Conservation (phyloP, 192 early-diverging fungal species). For the Coemansia sp. region DNA sequence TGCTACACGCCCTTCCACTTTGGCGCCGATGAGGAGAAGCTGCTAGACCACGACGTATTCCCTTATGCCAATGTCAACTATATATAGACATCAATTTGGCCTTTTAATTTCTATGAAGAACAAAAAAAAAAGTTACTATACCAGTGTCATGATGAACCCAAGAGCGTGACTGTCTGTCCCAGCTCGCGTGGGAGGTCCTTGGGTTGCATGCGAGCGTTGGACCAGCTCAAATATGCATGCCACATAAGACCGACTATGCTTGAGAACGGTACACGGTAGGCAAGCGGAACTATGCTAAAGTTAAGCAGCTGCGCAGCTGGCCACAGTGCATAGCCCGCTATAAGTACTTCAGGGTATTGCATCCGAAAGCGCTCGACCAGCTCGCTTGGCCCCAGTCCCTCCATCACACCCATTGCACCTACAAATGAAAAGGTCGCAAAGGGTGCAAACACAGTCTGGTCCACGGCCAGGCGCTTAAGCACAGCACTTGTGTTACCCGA, state of each 20-base stretch:
- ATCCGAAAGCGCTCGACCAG: slow-evolving; percentile 17
- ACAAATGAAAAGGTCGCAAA: slow-evolving; percentile 32
- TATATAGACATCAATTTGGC: slow-evolving; percentile 8
- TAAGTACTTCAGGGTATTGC: slow-evolving; percentile 13
- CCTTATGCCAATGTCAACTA: slow-evolving; percentile 54
- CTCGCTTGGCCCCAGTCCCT: slow-evolving; percentile 20
- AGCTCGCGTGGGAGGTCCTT: not conserved
- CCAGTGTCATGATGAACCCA: not conserved
- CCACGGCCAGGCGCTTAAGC: slow-evolving; percentile 33
- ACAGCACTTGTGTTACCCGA: not conserved
- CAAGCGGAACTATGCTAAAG: slow-evolving; percentile 67
- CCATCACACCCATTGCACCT: slow-evolving; percentile 33
- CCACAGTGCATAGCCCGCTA: slow-evolving; percentile 57
- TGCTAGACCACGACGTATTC: slow-evolving; percentile 57
- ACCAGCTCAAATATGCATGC: slow-evolving; percentile 71
- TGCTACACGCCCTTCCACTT: slow-evolving; percentile 76
- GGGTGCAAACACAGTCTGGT: slow-evolving; percentile 36
- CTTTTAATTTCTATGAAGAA: not conserved
- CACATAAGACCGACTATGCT: slow-evolving; percentile 68
- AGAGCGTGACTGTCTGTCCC: not conserved
- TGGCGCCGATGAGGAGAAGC: slow-evolving; percentile 54
- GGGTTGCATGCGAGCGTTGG: slow-evolving; percentile 37
- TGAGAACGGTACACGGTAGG: slow-evolving; percentile 66
- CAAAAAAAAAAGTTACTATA: not conserved
- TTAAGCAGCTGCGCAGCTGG: slow-evolving; percentile 71